Percentiles rank a stretch among this genome's conserved stretches.
phyloP scores from a whole-genome alignment of 495 filamentous ascomycete species.

The Lasiosphaeriaceae sp. region DNA sequence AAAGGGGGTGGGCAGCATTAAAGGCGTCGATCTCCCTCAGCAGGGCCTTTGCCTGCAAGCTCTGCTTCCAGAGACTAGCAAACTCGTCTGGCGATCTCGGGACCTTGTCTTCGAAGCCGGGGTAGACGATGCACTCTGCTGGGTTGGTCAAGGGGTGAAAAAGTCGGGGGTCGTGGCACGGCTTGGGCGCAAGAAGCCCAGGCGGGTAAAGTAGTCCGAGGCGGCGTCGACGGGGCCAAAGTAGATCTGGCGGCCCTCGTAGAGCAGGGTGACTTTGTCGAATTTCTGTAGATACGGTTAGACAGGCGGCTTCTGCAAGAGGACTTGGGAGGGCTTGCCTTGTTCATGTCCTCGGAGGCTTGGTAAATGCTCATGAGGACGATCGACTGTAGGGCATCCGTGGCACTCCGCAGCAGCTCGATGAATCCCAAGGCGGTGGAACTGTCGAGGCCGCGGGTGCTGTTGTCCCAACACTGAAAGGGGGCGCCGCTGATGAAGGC shows the following conservation, averaged over 20 bases:
- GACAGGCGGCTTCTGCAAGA: too few species aligned
- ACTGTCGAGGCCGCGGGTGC: slow-evolving; percentile 71
- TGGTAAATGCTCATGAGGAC: slow-evolving; percentile 78
- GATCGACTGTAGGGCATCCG: slow-evolving; percentile 69
- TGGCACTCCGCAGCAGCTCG: slow-evolving; percentile 66
- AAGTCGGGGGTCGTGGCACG: slow-evolving; percentile 63
- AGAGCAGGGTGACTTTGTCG: slow-evolving; percentile 61
- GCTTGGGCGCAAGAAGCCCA: slow-evolving; percentile 49
- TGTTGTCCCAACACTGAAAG: slow-evolving; percentile 59
- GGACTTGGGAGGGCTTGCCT: slow-evolving; percentile 43
- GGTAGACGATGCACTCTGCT: slow-evolving; percentile 56
- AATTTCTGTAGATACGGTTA: slow-evolving; percentile 56
- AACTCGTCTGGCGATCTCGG: slow-evolving; percentile 60
- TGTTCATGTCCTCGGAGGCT: slow-evolving; percentile 71
- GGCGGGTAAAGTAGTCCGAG: slow-evolving; percentile 53
- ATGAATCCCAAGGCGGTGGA: slow-evolving; percentile 72
- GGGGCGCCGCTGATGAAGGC: slow-evolving; percentile 30
- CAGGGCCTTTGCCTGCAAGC: slow-evolving; percentile 46
- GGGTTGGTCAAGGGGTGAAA: slow-evolving; percentile 67
- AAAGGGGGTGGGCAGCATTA: slow-evolving; percentile 40
- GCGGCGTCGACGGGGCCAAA: slow-evolving; percentile 55
- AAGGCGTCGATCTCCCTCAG: slow-evolving; percentile 58
- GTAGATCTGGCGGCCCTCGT: slow-evolving; percentile 62
- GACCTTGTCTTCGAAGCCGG: slow-evolving; percentile 55
- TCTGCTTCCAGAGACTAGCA: slow-evolving; percentile 40